Percentiles rank a stretch among this genome's conserved stretches.
Evolutionary conservation across 2,329 filamentous ascomycete genomes (phyloP).

Genomic region (Acarospora socialis): DNA sequence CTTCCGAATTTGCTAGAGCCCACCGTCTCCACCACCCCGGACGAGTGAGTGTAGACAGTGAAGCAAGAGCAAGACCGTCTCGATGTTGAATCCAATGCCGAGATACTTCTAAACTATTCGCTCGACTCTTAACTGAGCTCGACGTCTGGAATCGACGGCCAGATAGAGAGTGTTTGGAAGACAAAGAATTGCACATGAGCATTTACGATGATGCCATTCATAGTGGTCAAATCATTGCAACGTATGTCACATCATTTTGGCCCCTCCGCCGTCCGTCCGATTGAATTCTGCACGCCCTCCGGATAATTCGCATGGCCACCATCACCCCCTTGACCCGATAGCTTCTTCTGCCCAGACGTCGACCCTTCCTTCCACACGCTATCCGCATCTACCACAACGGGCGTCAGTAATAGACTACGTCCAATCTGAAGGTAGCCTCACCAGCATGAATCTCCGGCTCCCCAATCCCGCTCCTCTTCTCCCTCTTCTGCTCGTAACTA

Average conservation of each 20-base stretch:
- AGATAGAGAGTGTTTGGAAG: conserved; percentile 19
- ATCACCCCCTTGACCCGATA: no score
- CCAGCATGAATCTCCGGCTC: conserved; percentile 31
- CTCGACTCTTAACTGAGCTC: conserved; percentile 18
- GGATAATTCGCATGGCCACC: no score
- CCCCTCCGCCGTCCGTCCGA: no score
- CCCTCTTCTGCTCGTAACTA: conserved; percentile 37
- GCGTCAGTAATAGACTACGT: not conserved
- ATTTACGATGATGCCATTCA: no score
- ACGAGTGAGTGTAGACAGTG: conserved; percentile 43
- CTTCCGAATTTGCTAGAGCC: conserved; percentile 43
- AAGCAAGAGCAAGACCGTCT: conserved; percentile 35
- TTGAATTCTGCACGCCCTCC: no score
- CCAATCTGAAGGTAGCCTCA: conserved; percentile 13
- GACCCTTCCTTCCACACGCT: conserved; percentile 18
- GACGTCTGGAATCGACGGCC: conserved; percentile 15
- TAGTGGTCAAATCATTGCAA: no score
- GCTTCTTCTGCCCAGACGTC: no score
- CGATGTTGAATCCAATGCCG: not conserved
- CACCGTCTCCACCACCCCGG: conserved; percentile 36
- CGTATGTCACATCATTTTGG: no score
- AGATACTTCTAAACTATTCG: conserved; percentile 19
- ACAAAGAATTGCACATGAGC: conserved; percentile 32
- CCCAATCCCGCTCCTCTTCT: conserved; percentile 38
- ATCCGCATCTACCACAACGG: conserved; percentile 21